Evolutionary conservation across 2,329 filamentous ascomycete genomes (phyloP).

Genomic region (Fusarium algeriense): DNA sequence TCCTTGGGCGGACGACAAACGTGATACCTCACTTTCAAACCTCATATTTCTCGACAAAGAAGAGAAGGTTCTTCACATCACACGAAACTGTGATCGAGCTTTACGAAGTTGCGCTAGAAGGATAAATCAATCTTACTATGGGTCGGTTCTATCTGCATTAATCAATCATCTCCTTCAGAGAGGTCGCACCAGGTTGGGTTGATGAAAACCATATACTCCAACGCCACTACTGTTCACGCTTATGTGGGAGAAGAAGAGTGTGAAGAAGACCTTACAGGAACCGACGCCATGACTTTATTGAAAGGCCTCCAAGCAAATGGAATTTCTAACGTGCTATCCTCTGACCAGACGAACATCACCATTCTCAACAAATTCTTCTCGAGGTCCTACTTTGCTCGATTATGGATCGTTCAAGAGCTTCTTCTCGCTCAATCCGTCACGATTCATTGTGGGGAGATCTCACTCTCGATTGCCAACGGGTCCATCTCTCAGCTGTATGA

Average conservation of each 20-base stretch:
- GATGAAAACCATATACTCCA: background rate
- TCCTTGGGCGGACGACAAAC: background rate
- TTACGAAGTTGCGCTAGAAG: background rate
- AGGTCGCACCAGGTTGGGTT: background rate
- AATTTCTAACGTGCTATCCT: accelerated
- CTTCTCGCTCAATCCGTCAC: background rate
- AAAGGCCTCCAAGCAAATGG: accelerated
- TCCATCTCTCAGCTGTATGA: accelerated
- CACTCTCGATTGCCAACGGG: background rate
- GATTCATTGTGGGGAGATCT: accelerated
- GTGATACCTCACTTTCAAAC: accelerated
- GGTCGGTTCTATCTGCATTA: background rate
- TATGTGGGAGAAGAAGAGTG: accelerated
- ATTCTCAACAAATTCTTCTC: background rate
- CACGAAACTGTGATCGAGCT: accelerated
- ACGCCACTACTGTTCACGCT: background rate
- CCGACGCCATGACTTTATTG: accelerated
- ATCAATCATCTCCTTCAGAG: accelerated
- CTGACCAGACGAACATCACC: accelerated
- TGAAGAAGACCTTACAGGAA: background rate
- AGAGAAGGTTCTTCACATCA: background rate
- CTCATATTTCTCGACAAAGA: accelerated
- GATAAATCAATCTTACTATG: accelerated
- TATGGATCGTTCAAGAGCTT: background rate
- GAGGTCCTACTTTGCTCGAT: background rate